Percentiles rank a stretch among this genome's conserved stretches.
Conservation (phyloP, 345 rosid genomes). For the Boechera divaricarpa region DNA sequence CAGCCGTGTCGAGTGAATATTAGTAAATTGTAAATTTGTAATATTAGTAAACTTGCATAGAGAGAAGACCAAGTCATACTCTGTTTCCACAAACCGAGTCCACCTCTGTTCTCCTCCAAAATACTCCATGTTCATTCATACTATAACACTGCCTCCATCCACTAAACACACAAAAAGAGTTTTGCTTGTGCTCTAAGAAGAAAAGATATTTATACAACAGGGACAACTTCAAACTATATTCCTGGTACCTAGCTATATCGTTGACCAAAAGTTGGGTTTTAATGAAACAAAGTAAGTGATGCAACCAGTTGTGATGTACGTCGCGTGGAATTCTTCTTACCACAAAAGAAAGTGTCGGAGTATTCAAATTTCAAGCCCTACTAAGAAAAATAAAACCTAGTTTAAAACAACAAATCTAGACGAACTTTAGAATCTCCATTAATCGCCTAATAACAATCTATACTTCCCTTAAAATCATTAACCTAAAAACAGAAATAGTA, state of each 20-base stretch:
- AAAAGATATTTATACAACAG: not conserved
- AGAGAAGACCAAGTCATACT: too few species aligned
- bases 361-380: not conserved
- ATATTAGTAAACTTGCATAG: slow-evolving; percentile 3
- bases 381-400: not conserved
- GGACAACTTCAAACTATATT: not conserved
- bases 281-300: not conserved
- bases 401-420: not conserved
- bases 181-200: not conserved
- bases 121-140: slow-evolving; percentile 6
- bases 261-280: not conserved
- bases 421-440: not conserved
- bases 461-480: not conserved
- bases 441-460: not conserved
- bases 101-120: not conserved
- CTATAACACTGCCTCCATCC: not conserved
- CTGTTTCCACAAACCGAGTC: too few species aligned
- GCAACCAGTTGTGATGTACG: not conserved
- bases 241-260: not conserved
- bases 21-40: too few species aligned
- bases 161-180: not conserved
- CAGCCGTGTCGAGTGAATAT: not conserved
- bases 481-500: too few species aligned
- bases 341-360: slow-evolving; percentile 1
- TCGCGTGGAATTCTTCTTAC: not conserved